phyloP scores from a whole-genome alignment of 345 rosid genomes.

The Theobroma cacao region DNA sequence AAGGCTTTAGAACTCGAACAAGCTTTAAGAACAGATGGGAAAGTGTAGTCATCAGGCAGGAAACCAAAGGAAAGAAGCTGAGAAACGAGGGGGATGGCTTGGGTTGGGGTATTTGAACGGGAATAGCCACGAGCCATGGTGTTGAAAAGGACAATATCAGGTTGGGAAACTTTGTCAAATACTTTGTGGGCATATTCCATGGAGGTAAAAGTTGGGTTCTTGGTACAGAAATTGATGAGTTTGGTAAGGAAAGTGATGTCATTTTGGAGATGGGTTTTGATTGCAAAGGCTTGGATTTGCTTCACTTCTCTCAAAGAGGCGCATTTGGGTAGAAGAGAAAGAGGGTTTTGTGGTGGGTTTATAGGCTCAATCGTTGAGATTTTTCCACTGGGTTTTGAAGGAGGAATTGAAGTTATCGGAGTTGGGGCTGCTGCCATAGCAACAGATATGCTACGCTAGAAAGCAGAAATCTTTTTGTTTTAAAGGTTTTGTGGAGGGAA shows the following conservation, averaged over 20 bases:
- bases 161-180: constrained; percentile 56
- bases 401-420: constrained; percentile 20
- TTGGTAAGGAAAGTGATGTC: constrained; percentile 48
- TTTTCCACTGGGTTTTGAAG: constrained; percentile 10
- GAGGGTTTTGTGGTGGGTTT: constrained; percentile 27
- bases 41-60: constrained; percentile 60
- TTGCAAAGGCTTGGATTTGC: constrained; percentile 62
- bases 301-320: constrained; percentile 50
- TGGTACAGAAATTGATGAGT: constrained; percentile 61
- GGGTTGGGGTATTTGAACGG: constrained; percentile 34
- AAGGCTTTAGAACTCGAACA: constrained; percentile 48
- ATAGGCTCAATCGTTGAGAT: neutral
- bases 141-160: constrained; percentile 56
- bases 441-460: neutral
- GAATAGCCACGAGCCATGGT: constrained; percentile 72
- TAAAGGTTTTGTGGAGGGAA: constrained; percentile 10
- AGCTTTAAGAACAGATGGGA: constrained; percentile 66
- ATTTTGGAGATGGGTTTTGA: constrained; percentile 57
- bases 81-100: constrained; percentile 43
- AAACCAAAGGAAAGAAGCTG: constrained; percentile 41
- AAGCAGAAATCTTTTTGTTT: neutral
- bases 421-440: constrained; percentile 42
- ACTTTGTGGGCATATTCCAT: constrained; percentile 53
- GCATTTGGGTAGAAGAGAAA: constrained; percentile 48
- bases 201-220: constrained; percentile 34